These are phyloP conservation scores for Peniophora sp. DNA, from an alignment of 1,284 basidiomycete genomes.

Conservation along the genomic window DNA sequence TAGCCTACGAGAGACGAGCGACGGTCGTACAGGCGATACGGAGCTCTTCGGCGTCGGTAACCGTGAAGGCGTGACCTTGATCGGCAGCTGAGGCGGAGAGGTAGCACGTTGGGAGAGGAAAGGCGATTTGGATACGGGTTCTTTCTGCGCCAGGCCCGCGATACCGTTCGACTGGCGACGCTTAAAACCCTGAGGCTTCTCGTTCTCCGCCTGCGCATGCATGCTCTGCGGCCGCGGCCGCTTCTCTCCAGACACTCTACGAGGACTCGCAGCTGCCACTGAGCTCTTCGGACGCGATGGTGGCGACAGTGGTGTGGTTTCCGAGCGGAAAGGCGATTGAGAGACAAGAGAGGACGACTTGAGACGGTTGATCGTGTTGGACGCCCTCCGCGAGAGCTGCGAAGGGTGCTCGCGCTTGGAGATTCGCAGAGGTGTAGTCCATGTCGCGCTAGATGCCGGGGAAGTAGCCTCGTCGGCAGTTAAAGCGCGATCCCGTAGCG, in stretches of 20 bases:
- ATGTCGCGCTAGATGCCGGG: constrained; percentile 27
- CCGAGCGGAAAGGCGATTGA: constrained; percentile 83
- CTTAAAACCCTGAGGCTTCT: constrained; percentile 61
- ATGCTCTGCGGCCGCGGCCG: constrained; percentile 60
- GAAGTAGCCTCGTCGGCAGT: constrained; percentile 53
- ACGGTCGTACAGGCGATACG: constrained; percentile 57
- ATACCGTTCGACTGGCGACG: constrained; percentile 71
- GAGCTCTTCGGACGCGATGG: constrained; percentile 32
- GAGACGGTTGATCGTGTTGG: constrained; percentile 77
- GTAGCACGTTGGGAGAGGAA: constrained; percentile 40
- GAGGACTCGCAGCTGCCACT: constrained; percentile 20
- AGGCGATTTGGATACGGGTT: constrained; percentile 82
- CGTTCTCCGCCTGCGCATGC: constrained; percentile 64
- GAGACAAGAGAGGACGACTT: constrained; percentile 73
- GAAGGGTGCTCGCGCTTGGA: constrained; percentile 55
- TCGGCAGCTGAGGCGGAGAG: constrained; percentile 10
- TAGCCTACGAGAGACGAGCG: constrained; percentile 73
- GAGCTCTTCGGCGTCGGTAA: constrained; percentile 17
- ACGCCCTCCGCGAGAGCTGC: constrained; percentile 61
- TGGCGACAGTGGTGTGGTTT: constrained; percentile 29
- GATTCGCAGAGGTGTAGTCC: constrained; percentile 53
- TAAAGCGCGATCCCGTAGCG: constrained; percentile 51
- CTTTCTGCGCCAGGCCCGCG: constrained; percentile 63
- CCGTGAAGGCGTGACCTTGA: constrained; percentile 10
- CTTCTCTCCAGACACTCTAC: constrained; percentile 68